Conservation (phyloP, 495 filamentous ascomycete species). For the Aspergillus olivimuriae region DNA sequence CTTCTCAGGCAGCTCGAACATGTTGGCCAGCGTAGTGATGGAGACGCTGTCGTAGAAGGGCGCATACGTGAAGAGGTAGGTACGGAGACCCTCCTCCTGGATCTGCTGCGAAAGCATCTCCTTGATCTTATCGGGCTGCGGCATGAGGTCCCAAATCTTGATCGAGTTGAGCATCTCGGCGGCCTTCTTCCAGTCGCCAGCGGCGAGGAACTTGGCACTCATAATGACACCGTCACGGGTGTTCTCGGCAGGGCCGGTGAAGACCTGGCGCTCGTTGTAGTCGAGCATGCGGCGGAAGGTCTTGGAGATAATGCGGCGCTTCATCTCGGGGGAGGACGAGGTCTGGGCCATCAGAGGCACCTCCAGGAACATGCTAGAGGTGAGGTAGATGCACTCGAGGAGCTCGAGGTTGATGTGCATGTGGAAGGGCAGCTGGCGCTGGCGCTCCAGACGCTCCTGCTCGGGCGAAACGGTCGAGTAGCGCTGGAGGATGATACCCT, state of each 20-base stretch:
- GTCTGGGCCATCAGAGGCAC: constrained; percentile 95
- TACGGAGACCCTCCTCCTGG: constrained; percentile 95
- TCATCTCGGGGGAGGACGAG: constrained; percentile 91
- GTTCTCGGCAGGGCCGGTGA: constrained; percentile 97
- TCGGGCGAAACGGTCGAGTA: constrained; percentile 93
- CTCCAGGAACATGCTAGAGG: constrained; percentile 97
- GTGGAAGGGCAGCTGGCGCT: constrained; percentile 96
- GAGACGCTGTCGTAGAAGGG: constrained; percentile 98
- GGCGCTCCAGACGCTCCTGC: constrained; percentile 92
- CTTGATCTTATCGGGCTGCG: constrained; percentile 83
- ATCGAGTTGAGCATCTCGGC: constrained; percentile 88
- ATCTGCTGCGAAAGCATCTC: constrained; percentile 94
- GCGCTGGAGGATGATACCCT: constrained; percentile 95
- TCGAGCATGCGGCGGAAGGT: constrained; percentile 98
- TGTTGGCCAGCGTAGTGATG: constrained; percentile 71
- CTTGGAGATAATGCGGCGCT: constrained; percentile 98
- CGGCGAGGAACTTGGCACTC: constrained; percentile 90
- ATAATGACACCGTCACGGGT: constrained; percentile 99
- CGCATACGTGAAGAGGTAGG: constrained; percentile 99
- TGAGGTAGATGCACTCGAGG: constrained; percentile 96
- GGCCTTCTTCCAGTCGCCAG: constrained; percentile 97
- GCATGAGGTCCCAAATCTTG: constrained; percentile 99
- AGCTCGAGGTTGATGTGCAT: constrained; percentile 99
- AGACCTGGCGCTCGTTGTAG: constrained; percentile 98
- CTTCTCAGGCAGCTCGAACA: constrained; percentile 90